Evolutionary conservation across 2,329 filamentous ascomycete species (phyloP), one percentile per base, ranked within the genome.

Genomic region (Gliomastix tumulicola): DNA sequence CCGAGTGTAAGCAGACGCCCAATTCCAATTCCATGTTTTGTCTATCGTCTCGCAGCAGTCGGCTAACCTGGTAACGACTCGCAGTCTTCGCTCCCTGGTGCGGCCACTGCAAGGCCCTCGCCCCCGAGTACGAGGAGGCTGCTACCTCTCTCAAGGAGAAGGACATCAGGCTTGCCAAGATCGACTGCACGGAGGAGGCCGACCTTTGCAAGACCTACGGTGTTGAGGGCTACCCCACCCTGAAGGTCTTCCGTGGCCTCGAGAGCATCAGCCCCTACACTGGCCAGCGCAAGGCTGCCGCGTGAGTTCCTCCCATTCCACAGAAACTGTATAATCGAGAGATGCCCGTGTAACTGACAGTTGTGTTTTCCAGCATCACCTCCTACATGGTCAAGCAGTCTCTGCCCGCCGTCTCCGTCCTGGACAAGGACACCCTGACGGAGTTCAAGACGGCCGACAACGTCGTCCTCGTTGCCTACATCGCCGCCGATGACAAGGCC

Each of bases 391-490:
- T 88, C 63, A 98, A 97, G 79, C 92, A 97, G 71, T 86, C 87
- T 19, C 78, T 98, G 42, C 92, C 92, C 37, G 85, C 92, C 46
- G 89, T 98, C 46, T 96, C 92, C 6, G 57, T 76, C 46, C 75
- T 98, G 41, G 82, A 76, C 52, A 80, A 84, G 62, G 86, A 90
- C 47, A 88, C 82, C 41, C 70, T 96, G 38, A 86, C 89, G 59
- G 89, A 95, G 53, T 95, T 98, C 82, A 97, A 97, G 82, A 90
- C 83, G 42, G 80, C 89, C 59, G 92, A 98, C 71, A 95, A 96
- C 74, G 88, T 97, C 45, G 90, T 97, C 42, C 65, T 97, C 38
- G 81, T 98, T 45, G 90, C 82, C 49, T 98, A 89, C 76, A 77
- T 96, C 54, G 79, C 79, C 48, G 70, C 78, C 43, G 74, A 84